Evolutionary conservation across 768 basidiomycete species (phyloP), one percentile per base, ranked within the genome.

Genomic region (Melanogaster broomeanus): DNA sequence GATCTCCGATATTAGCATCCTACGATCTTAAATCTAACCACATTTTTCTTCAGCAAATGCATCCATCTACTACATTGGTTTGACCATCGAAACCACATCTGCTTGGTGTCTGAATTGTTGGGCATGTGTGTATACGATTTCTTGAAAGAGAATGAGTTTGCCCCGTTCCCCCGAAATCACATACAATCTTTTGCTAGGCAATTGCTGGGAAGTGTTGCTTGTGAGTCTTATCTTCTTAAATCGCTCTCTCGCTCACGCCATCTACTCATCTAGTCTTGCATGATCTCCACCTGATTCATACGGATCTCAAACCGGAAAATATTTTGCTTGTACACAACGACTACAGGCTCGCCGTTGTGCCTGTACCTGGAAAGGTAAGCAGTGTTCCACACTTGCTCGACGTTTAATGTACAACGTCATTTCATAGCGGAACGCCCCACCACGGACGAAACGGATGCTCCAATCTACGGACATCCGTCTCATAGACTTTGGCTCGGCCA

Each of bases 71-170:
- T 94, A 47, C 83, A 93, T 61, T 92, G 87, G 83, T 98, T 99
- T 69, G 96, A 98, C 75, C 93, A 91, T 71, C 83, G 91, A 60
- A 97, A 97, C 73, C 97, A 99, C 70, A 93, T 98, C 60, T 99
- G 97, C 68, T 75, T 99, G 18, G 97, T 98, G 44, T 95, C 94
- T 4, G 94, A 97, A 65, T 79, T 99, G 21, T 78, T 98, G 45
- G 94, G 94, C 55, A 91, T 93, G 87, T 98, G 95, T 71, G 90
- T 99, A 16, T 99, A 98, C 66, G 97, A 99, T 68, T 99, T 98
- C 70, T 78, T 99, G 62, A 98, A 98, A 78, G 94, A 96, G 69
- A 99, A 99, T 71, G 85, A 88, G 49, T 99, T 98, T 72, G 84
- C 89, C 31, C 93, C 97, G 6, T 99, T 99, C 70, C 95, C 97